Conservation (phyloP, 176 grass and related monocot genomes). For the Carex littledalei region DNA sequence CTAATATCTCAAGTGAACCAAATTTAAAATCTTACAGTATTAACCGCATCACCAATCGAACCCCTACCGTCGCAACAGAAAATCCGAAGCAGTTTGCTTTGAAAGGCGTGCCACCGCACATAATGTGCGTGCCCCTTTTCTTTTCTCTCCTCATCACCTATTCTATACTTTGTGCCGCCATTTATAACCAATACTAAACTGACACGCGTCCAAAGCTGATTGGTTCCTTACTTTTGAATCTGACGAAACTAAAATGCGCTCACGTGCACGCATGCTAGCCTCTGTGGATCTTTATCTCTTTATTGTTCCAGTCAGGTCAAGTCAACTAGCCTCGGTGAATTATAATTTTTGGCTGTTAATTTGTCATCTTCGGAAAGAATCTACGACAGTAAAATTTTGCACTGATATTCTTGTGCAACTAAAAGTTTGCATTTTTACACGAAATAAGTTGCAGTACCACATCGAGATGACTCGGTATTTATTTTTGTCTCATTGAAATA, state of each 20-base stretch:
- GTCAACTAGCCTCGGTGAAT: not conserved
- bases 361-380: not conserved
- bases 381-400: not conserved
- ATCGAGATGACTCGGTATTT: not conserved
- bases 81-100: not conserved
- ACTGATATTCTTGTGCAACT: no score
- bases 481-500: not conserved
- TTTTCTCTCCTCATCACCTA: not conserved
- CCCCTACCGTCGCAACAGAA: not conserved
- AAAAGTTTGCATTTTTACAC: not conserved
- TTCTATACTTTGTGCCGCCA: constrained; percentile 27
- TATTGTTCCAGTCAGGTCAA: not conserved
- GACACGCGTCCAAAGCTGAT: not conserved
- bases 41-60: not conserved
- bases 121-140: not conserved
- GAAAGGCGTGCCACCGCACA: not conserved
- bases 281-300: not conserved
- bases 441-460: no score
- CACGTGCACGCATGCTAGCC: constrained; percentile 19
- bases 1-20: not conserved
- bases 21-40: not conserved
- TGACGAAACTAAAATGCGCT: constrained; percentile 6
- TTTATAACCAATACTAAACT: not conserved
- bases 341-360: not conserved
- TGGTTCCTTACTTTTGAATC: not conserved